Conservation (phyloP, 1,284 basidiomycete genomes). For the Athelia psychrophila region DNA sequence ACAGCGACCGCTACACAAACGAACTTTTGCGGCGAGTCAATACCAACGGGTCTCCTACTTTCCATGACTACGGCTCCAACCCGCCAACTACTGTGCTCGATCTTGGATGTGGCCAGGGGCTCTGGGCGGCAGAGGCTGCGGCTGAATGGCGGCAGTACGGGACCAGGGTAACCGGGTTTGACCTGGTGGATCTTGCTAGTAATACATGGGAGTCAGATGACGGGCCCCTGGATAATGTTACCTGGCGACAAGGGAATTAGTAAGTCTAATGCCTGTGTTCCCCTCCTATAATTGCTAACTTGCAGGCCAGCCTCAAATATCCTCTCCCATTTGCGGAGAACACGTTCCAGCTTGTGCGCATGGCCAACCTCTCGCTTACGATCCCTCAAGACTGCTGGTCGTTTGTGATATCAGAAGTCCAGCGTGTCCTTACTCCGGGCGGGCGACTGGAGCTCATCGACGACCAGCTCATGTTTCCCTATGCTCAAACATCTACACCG, state of each 20-base stretch:
- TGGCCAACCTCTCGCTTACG: conserved; percentile 61
- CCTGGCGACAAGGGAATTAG: conserved; percentile 64
- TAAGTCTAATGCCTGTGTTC: conserved; percentile 32
- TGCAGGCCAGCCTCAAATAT: conserved; percentile 44
- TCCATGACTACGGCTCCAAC: conserved; percentile 50
- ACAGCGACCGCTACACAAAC: conserved; percentile 56
- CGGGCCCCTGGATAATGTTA: conserved; percentile 41
- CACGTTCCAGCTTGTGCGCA: conserved; percentile 66
- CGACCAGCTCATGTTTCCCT: conserved; percentile 65
- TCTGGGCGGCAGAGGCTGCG: conserved; percentile 62
- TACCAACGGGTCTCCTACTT: conserved; percentile 49
- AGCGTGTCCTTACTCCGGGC: conserved; percentile 55
- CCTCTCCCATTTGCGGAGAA: conserved; percentile 56
- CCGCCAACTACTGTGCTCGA: conserved; percentile 60
- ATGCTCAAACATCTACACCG: conserved; percentile 23
- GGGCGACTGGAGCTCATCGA: conserved; percentile 71
- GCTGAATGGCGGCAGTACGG: conserved; percentile 48
- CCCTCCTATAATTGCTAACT: conserved; percentile 9
- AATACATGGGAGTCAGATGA: conserved; percentile 8
- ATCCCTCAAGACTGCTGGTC: conserved; percentile 60
- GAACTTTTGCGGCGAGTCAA: conserved; percentile 50
- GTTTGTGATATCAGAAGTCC: conserved; percentile 51
- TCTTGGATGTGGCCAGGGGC: conserved; percentile 67
- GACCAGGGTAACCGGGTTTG: conserved; percentile 57
- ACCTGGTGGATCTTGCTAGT: conserved; percentile 53